These are phyloP conservation scores for Neurospora sp. DNA, from an alignment of 495 filamentous ascomycete species.

Conservation along the genomic window DNA sequence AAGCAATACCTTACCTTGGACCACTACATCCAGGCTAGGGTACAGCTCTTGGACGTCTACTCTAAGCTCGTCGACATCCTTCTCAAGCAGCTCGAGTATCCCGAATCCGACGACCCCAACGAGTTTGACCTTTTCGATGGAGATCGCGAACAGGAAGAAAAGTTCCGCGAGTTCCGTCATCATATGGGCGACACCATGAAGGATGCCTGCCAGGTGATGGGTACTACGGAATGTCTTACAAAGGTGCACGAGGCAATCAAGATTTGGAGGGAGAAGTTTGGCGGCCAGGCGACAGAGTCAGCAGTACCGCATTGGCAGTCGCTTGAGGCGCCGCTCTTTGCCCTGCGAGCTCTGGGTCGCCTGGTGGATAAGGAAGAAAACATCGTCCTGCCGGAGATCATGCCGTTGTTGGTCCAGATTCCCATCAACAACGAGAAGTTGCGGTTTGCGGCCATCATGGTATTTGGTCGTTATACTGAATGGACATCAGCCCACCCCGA, in stretches of 20 bases:
- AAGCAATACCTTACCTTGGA: conserved; percentile 93
- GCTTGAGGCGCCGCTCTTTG: conserved; percentile 90
- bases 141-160: conserved; percentile 91
- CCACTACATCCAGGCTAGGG: conserved; percentile 70
- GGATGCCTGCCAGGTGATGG: conserved; percentile 93
- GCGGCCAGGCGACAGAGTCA: conserved; percentile 55
- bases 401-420: conserved; percentile 86
- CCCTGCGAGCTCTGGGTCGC: conserved; percentile 90
- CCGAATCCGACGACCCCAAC: conserved; percentile 58
- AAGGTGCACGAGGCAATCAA: conserved; percentile 81
- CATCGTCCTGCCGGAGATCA: conserved; percentile 75
- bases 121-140: conserved; percentile 86
- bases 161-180: conserved; percentile 93
- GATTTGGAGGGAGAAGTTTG: conserved; percentile 76
- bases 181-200: conserved; percentile 97
- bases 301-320: conserved; percentile 95
- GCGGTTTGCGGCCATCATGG: conserved; percentile 94
- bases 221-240: conserved; percentile 75
- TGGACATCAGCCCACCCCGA: conserved; percentile 95
- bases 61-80: conserved; percentile 86
- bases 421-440: conserved; percentile 95
- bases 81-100: conserved; percentile 84
- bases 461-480: conserved; percentile 89
- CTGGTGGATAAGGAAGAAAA: conserved; percentile 89
- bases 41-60: conserved; percentile 67